Evolutionary conservation across 2,329 filamentous ascomycete species (phyloP), one percentile per base, ranked within the genome.

Genomic region (Dothistroma septosporum): DNA sequence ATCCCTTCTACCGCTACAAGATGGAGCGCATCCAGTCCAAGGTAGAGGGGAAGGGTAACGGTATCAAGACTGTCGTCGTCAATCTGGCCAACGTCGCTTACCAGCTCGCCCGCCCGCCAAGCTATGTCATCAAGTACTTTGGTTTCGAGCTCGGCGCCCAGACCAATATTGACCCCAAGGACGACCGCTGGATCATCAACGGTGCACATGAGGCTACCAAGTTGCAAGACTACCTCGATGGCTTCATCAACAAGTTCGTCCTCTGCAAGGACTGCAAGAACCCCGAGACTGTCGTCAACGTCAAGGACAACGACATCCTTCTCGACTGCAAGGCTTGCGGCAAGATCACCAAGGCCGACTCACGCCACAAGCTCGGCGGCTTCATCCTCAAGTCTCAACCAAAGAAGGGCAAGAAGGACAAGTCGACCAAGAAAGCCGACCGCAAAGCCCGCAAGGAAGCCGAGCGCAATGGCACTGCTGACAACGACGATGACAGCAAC

Each of bases 261-360:
- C 92, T 99, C 66, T 99, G 94, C 90, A 96, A 95, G 83, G 93
- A 95, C 78, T 99, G 94, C 88, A 96, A 96, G 87, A 99, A 99
- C 78, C 94, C 94, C 37, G 94, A 99, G 83, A 99, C 94, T 68
- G 92, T 95, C 68, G 88, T 97, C 74, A 86, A 89, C 74, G 91
- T 97, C 83, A 97, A 96, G 80, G 92, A 97, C 72, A 91, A 89
- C 58, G 87, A 85, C 75, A 97, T 99, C 76, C 79, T 91, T 65
- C 87, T 97, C 69, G 94, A 99, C 80, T 99, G 94, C 88, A 99
- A 99, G 82, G 94, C 94, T 65, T 99, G 94, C 75, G 94, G 94
- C 75, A 90, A 96, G 79, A 92, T 91, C 73, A 89, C 89, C 68
- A 88, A 94, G 65, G 93, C 96, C 59, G 93, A 97, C 73, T 83